Base-by-base conservation (phyloP, 1,284 basidiomycete genomes). In the Apiotrichum laibachii region DNA sequence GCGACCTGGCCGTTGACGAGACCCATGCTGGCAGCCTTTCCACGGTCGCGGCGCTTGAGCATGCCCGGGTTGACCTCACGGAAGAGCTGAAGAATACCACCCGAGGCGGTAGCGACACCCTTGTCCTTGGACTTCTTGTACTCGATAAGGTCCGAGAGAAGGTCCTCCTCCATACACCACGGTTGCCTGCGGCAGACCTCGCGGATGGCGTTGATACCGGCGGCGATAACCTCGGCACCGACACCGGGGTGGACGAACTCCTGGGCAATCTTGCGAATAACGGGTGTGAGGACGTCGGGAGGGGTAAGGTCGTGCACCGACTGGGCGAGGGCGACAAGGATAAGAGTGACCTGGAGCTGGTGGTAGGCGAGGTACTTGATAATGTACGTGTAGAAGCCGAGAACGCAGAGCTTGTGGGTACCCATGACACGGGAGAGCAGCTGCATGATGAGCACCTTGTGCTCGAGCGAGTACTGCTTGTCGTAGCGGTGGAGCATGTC, bases 161-260 rank as follows among this genome's bases (percentile, higher is more conserved):
- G 79, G 70, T 96, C 93, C 69, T 93, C 90, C 66, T 81, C 80
- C 89, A 99, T 98, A 55, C 89, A 87, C 92, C 92, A 95, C 7
- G 95, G 92, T 75, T 99, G 96, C 37, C 95, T 79, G 43, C 88
- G 80, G 73, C 92, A 97, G 31, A 99, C 87, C 77, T 99, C 95
- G 42, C 93, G 84, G 49, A 99, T 91, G 21, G 92, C 85, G 74
- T 99, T 99, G 69, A 99, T 81, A 40, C 96, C 96, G 0, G 95
- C 96, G 0, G 94, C 88, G 57, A 98, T 90, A 68, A 99, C 93
- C 77, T 99, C 94, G 63, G 87, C 85, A 4, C 92, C 91, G 5
- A 99, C 96, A 61, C 96, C 96, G 0, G 95, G 95, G 77, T 99
- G 95, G 3, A 99, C 90, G 69, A 99, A 99, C 72, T 97, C 92